Base-by-base conservation (phyloP, 176 grass and related monocot species). In the Zoysia pacifica region DNA sequence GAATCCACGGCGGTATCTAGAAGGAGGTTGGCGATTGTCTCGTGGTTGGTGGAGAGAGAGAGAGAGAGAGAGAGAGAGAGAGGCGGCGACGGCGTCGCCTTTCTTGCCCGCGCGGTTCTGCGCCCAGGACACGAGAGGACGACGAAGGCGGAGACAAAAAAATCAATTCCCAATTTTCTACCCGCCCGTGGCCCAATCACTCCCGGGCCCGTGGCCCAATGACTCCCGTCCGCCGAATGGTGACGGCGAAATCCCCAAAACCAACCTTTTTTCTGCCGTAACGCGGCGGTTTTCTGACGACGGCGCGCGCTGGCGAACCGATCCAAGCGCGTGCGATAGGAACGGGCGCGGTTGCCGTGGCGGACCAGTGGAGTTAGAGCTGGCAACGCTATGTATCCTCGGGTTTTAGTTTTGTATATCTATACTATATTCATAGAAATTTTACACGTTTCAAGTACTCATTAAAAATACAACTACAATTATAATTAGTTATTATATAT, bases 151-250 rank as follows among this genome's bases (percentile, higher is more conserved):
- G 8, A 3, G 6, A 18, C 28, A 13, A 79, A 88, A 83, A 85
- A 39, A 72, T 72, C 83, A 79, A 85, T 54, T 20, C 3, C 11
- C n/a, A 71, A 72, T 78, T 78, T 66, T 38, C n/a, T 15, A 16
- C n/a, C 36, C 28, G 28, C 28, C 28, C 28, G 28, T 28, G 28
- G 28, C 28, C 28, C 28, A 28, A 28, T 28, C 28, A 28, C 28
- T 28, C 28, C 28, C 28, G 28, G 28, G 28, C 28, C 28, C 28
- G 28, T 28, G 28, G 28, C 28, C 28, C 28, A 28, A 28, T 28
- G 0, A 28, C 28, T 28, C 28, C 28, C 48, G 63, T 79, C 40
- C 62, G n/a, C 11, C 6, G 63, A 40, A 79, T 16, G 77, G 18
- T 1, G 70, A 53, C 71, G 14, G 80, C 60, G 0, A 16, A 44